A percentile compares a stretch with the other conserved stretches of the same genome.
Evolutionary conservation across 2,329 filamentous ascomycete species (phyloP).

Genomic region (Fusarium metavorans): DNA sequence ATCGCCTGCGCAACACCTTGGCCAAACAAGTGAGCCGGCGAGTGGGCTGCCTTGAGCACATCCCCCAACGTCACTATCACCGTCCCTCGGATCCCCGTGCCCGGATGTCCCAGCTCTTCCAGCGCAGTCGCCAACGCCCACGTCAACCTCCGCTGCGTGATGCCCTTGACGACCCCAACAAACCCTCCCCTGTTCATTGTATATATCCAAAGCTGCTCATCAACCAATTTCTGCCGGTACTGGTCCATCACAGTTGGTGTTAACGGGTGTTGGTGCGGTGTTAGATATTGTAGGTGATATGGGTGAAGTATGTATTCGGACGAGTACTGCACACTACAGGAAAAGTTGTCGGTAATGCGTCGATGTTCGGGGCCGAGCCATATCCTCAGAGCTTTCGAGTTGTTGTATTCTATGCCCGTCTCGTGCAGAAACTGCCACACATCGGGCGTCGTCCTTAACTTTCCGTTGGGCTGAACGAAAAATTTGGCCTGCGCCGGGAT

Average conservation of each 20-base stretch:
- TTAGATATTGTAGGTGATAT: constrained; percentile 49
- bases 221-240: constrained; percentile 42
- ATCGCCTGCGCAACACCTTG: constrained; percentile 37
- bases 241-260: constrained; percentile 38
- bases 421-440: constrained; percentile 45
- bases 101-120: constrained; percentile 43
- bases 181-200: constrained; percentile 22
- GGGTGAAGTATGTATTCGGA: constrained; percentile 49
- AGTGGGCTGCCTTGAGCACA: constrained; percentile 27
- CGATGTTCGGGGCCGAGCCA: constrained; percentile 22
- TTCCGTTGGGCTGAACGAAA: constrained; percentile 40
- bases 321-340: constrained; percentile 43
- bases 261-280: constrained; percentile 49
- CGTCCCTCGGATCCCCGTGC: constrained; percentile 31
- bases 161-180: constrained; percentile 42
- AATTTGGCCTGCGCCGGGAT: constrained; percentile 35
- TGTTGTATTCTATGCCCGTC: constrained; percentile 41
- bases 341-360: constrained; percentile 33
- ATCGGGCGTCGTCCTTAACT: constrained; percentile 46
- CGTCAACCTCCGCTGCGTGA: constrained; percentile 43
- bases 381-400: constrained; percentile 27
- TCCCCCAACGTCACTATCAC: constrained; percentile 30
- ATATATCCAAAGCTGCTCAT: constrained; percentile 51
- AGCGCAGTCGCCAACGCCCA: constrained; percentile 45
- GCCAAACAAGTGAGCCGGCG: constrained; percentile 40